A percentile compares a stretch with the other conserved stretches of the same genome.
Evolutionary conservation across 2,329 filamentous ascomycete species (phyloP).

Genomic region (Fusarium devonianum): DNA sequence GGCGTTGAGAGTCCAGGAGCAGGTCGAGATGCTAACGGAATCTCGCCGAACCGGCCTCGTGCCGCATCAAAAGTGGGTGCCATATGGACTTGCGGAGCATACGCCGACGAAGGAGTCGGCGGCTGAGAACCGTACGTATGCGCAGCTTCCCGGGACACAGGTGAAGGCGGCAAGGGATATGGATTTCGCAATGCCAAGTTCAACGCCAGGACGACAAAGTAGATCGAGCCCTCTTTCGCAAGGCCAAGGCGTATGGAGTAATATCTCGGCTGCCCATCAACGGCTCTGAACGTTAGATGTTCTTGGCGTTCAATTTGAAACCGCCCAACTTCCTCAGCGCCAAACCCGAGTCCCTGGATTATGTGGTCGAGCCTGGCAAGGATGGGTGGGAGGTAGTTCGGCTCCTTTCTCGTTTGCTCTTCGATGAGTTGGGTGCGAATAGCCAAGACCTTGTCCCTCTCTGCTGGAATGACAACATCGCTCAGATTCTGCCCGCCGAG

Average conservation of each 20-base stretch:
- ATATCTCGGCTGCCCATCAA: slow-evolving; percentile 59
- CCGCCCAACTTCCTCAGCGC: slow-evolving; percentile 59
- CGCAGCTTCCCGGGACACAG: slow-evolving; percentile 52
- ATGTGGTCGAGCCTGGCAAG: slow-evolving; percentile 62
- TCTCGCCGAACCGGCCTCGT: slow-evolving; percentile 51
- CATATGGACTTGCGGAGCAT: slow-evolving; percentile 54
- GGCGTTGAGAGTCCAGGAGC: slow-evolving; percentile 42
- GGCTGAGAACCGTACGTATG: slow-evolving; percentile 52
- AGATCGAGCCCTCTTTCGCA: slow-evolving; percentile 67
- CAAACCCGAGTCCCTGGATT: slow-evolving; percentile 63
- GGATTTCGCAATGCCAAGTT: slow-evolving; percentile 48
- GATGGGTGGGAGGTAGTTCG: slow-evolving; percentile 71
- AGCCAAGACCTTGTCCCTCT: slow-evolving; percentile 59
- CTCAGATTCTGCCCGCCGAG: slow-evolving; percentile 59
- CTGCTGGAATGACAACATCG: slow-evolving; percentile 60
- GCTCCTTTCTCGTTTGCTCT: slow-evolving; percentile 65
- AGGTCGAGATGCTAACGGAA: slow-evolving; percentile 34
- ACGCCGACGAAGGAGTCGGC: slow-evolving; percentile 43
- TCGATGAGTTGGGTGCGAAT: slow-evolving; percentile 62
- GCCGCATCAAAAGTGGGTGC: slow-evolving; percentile 57
- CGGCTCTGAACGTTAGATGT: slow-evolving; percentile 60
- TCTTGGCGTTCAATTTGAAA: slow-evolving; percentile 63
- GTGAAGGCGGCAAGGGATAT: slow-evolving; percentile 54
- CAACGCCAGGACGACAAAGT: slow-evolving; percentile 65
- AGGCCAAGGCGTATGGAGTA: slow-evolving; percentile 63